A percentile compares a stretch with the other conserved stretches of the same genome.
phyloP scores from a whole-genome alignment of 129 eudicot genomes.

The Arctium lappa region DNA sequence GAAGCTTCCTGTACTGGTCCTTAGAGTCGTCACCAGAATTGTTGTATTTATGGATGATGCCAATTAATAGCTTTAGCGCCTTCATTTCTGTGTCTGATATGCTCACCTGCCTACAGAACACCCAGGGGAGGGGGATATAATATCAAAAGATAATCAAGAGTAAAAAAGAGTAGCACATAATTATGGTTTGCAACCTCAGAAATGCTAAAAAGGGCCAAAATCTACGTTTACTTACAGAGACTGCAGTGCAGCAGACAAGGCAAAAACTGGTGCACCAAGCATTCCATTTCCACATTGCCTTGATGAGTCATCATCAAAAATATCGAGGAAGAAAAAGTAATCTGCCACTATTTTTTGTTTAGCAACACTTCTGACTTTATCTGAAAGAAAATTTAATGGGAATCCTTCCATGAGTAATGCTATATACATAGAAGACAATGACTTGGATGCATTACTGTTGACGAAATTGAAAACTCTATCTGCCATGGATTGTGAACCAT shows the following conservation, averaged over 20 bases:
- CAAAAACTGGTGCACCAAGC: conserved; percentile 69
- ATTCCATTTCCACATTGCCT: conserved; percentile 29
- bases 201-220: not conserved
- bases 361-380: conserved; percentile 56
- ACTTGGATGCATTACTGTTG: conserved; percentile 30
- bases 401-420: conserved; percentile 90
- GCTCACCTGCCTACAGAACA: conserved; percentile 55
- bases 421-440: conserved; percentile 38
- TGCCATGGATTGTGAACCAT: conserved; percentile 44
- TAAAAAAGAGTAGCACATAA: not conserved
- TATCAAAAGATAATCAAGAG: conserved; percentile 12
- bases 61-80: conserved; percentile 53
- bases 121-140: not conserved
- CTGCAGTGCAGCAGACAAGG: conserved; percentile 66
- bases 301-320: conserved; percentile 34
- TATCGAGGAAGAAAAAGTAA: conserved; percentile 61
- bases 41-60: conserved; percentile 45
- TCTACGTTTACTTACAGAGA: conserved; percentile 57
- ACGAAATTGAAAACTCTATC: conserved; percentile 56
- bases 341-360: conserved; percentile 53
- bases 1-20: conserved; percentile 48
- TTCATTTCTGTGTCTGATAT: conserved; percentile 64
- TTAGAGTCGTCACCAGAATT: conserved; percentile 37
- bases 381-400: conserved; percentile 64
- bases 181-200: not conserved